Base-by-base conservation (phyloP, 768 basidiomycete genomes). In the Cytidiella melzeri region DNA sequence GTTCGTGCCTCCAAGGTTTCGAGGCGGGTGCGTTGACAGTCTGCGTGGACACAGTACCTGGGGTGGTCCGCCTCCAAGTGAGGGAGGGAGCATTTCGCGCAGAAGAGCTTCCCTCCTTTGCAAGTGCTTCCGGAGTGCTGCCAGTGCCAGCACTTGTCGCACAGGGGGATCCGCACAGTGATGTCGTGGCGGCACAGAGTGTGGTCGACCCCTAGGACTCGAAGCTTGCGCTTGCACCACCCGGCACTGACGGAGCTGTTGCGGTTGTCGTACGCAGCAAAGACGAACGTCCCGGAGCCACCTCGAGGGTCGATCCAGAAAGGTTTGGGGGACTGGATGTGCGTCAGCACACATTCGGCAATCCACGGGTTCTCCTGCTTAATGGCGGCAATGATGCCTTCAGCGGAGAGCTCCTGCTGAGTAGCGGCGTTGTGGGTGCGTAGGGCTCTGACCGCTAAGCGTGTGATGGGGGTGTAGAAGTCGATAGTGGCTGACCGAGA, bases 221-320 rank as follows among this genome's bases (percentile, higher is more conserved):
- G 27, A 18, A 50, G 41, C 30, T 18, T 26, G 41, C 43, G 41
- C 48, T 49, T 49, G 48, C 41, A 49, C 41, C 41, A 42, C 4
- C 41, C 48, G 15, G 19, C 41, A 26, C 48, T 41, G 30, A 43
- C 25, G 3, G 15, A n/a, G n/a, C n/a, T n/a, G n/a, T n/a, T n/a
- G n/a, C n/a, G n/a, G n/a, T n/a, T n/a, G n/a, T n/a, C n/a, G n/a
- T n/a, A n/a, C n/a, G n/a, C n/a, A n/a, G n/a, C n/a, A n/a, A n/a
- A n/a, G n/a, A n/a, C n/a, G n/a, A 49, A 49, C 2, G 40, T 49
- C 18, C 48, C 48, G 4, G 48, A 49, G 2, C 48, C 48, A 26
- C 48, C 41, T 7, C 6, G 23, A 25, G 19, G 19, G 28, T 49
- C 40, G 18, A 28, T 10, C 48, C 48, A 49, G n/a, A n/a, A n/a